Evolutionary conservation across 2,329 filamentous ascomycete species (phyloP).

Genomic region (Epichloe sp.): DNA sequence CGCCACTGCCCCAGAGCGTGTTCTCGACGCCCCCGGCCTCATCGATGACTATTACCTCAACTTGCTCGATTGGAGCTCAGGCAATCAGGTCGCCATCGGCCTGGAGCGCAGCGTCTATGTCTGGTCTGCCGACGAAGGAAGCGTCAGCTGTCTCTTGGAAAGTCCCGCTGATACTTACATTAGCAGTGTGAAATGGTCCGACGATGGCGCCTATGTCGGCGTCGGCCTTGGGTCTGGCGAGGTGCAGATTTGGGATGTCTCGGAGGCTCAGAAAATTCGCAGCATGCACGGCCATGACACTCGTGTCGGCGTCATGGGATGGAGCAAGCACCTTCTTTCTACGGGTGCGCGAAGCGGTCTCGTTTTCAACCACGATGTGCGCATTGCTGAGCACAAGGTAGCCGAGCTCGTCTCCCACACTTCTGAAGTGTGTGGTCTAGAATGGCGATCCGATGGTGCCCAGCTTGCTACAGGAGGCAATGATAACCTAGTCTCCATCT

Average conservation of each 20-base stretch:
- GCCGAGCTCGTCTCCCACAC: conserved; percentile 95
- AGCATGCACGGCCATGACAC: conserved; percentile 98
- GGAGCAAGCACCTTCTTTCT: conserved; percentile 96
- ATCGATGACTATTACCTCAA: conserved; percentile 99
- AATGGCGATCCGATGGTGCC: conserved; percentile 93
- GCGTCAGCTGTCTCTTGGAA: conserved; percentile 80
- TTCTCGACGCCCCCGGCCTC: conserved; percentile 88
- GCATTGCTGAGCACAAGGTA: conserved; percentile 93
- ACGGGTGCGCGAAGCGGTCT: conserved; percentile 89
- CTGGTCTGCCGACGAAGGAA: conserved; percentile 91
- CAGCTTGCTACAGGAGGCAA: conserved; percentile 97
- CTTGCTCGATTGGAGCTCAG: conserved; percentile 93
- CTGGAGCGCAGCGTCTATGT: conserved; percentile 96
- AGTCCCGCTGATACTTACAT: conserved; percentile 85
- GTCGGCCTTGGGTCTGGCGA: conserved; percentile 91
- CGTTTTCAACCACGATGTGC: conserved; percentile 97
- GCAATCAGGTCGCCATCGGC: conserved; percentile 95
- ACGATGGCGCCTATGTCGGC: conserved; percentile 89
- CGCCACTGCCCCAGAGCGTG: conserved; percentile 86
- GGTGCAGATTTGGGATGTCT: conserved; percentile 98
- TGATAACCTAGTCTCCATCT: conserved; percentile 97
- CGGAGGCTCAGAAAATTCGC: conserved; percentile 86
- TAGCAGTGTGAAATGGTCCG: conserved; percentile 97
- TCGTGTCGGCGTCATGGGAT: conserved; percentile 94
- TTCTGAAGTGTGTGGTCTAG: conserved; percentile 92